A percentile compares a stretch with the other conserved stretches of the same genome.
These are phyloP conservation scores for Flaveria brownii DNA, from an alignment of 129 eudicot species.

Conservation along the genomic window DNA sequence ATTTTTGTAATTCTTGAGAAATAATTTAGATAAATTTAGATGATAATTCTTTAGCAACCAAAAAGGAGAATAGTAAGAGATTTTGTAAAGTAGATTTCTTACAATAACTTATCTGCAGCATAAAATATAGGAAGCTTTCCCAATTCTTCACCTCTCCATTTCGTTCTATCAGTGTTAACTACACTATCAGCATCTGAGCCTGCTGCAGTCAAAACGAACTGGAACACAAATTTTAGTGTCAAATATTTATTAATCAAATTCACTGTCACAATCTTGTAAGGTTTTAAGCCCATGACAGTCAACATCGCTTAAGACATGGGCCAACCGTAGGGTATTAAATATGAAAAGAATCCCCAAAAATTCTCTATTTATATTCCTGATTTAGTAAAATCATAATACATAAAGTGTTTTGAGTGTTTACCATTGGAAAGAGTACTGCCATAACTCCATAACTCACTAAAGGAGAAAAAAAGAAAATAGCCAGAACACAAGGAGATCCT, in stretches of 20 bases:
- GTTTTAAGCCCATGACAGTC: slow-evolving; percentile 4
- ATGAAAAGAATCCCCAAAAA: not conserved
- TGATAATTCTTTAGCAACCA: not conserved
- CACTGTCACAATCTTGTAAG: slow-evolving; percentile 4
- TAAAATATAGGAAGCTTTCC: slow-evolving; percentile 85
- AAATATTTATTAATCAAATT: not conserved
- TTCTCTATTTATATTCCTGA: not conserved
- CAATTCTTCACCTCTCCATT: slow-evolving; percentile 69
- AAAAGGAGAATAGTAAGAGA: not conserved
- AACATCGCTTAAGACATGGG: not conserved
- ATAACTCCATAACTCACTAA: slow-evolving; percentile 91
- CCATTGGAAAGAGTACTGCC: slow-evolving; percentile 96
- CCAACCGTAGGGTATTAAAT: not conserved
- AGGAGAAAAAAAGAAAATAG: slow-evolving; percentile 80
- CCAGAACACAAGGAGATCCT: slow-evolving; percentile 93
- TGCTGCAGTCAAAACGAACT: slow-evolving; percentile 97
- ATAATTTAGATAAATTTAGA: not conserved
- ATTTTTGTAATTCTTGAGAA: not conserved
- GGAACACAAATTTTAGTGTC: slow-evolving; percentile 22
- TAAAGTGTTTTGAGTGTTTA: slow-evolving; percentile 34
- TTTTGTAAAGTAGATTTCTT: slow-evolving; percentile 41
- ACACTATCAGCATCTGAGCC: slow-evolving; percentile 85
- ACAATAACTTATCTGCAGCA: slow-evolving; percentile 82
- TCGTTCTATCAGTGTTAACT: slow-evolving; percentile 51
- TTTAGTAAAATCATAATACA: not conserved